Percentiles rank a stretch among this genome's conserved stretches.
These are phyloP conservation scores for Aspergillus ruber DNA, from an alignment of 2,329 filamentous ascomycete genomes.

Conservation along the genomic window DNA sequence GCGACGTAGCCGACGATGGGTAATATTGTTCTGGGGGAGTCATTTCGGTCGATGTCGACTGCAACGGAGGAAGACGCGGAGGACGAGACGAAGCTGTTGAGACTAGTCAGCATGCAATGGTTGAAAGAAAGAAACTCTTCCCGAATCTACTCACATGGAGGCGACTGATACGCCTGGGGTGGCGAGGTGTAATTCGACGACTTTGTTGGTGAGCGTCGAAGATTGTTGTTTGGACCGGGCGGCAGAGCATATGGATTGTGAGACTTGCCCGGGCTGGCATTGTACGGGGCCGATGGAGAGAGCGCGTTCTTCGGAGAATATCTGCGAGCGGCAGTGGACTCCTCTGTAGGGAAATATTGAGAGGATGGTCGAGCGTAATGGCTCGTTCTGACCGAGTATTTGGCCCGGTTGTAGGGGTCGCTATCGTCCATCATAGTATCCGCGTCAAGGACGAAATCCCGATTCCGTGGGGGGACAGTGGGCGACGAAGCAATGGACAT, in stretches of 20 bases:
- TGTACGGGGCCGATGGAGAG: conserved; percentile 74
- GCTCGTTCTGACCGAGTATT: conserved; percentile 74
- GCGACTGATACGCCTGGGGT: conserved; percentile 53
- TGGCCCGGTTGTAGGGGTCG: conserved; percentile 77
- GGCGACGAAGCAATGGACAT: conserved; percentile 55
- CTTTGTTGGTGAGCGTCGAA: conserved; percentile 73
- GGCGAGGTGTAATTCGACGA: conserved; percentile 52
- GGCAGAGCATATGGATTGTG: conserved; percentile 50
- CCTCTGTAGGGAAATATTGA: conserved; percentile 66
- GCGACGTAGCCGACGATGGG: conserved; percentile 61
- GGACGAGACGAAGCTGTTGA: conserved; percentile 40
- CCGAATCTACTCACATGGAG: conserved; percentile 40
- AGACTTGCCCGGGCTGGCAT: conserved; percentile 54
- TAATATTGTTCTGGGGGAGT: conserved; percentile 61
- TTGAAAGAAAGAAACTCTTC: conserved; percentile 9
- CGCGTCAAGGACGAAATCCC: conserved; percentile 61
- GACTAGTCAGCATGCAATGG: no score
- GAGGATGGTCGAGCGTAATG: conserved; percentile 66
- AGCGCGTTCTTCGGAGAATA: conserved; percentile 95
- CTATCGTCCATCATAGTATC: conserved; percentile 84
- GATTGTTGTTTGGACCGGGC: conserved; percentile 44
- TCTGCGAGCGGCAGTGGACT: conserved; percentile 76
- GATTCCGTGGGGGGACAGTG: conserved; percentile 52
- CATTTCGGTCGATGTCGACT: conserved; percentile 56
- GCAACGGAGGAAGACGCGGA: conserved; percentile 69